phyloP scores from a whole-genome alignment of 177 flowering plant genomes.

The Vitis hybrid region DNA sequence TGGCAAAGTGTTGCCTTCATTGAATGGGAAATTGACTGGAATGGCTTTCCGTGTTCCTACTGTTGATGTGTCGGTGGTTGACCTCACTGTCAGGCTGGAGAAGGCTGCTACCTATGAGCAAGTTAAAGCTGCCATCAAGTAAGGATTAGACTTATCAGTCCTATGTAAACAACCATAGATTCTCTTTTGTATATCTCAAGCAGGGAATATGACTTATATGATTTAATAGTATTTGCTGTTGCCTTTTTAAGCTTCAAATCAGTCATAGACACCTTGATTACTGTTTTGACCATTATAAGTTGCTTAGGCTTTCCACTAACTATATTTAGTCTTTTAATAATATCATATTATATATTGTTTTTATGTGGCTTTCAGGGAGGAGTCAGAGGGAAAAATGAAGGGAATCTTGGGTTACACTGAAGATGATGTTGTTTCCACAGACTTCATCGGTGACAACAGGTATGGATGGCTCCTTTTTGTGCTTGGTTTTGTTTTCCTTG shows the following conservation, averaged over 20 bases:
- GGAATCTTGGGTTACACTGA: slow-evolving; percentile 87
- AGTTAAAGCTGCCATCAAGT: slow-evolving; percentile 79
- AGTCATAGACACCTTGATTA: background rate
- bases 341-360: background rate
- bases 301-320: background rate
- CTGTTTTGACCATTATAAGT: background rate
- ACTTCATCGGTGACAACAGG: slow-evolving; percentile 87
- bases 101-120: slow-evolving; percentile 66
- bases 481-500: background rate
- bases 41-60: slow-evolving; percentile 89
- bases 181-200: too few relatives aligned
- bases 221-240: too few relatives aligned
- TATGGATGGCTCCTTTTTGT: slow-evolving; percentile 10
- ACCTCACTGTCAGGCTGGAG: slow-evolving; percentile 73
- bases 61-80: slow-evolving; percentile 77
- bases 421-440: slow-evolving; percentile 76
- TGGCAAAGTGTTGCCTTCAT: slow-evolving; percentile 71
- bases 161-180: too few relatives aligned
- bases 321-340: background rate
- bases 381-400: slow-evolving; percentile 75
- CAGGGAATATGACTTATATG: too few relatives aligned
- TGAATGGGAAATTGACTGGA: slow-evolving; percentile 81
- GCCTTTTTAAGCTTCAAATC: too few relatives aligned
- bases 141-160: slow-evolving; percentile 14
- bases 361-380: slow-evolving; percentile 51